Base-by-base conservation (phyloP, 805 yeast genomes). In the Saccharomycopsis oosterbeekiorum region DNA sequence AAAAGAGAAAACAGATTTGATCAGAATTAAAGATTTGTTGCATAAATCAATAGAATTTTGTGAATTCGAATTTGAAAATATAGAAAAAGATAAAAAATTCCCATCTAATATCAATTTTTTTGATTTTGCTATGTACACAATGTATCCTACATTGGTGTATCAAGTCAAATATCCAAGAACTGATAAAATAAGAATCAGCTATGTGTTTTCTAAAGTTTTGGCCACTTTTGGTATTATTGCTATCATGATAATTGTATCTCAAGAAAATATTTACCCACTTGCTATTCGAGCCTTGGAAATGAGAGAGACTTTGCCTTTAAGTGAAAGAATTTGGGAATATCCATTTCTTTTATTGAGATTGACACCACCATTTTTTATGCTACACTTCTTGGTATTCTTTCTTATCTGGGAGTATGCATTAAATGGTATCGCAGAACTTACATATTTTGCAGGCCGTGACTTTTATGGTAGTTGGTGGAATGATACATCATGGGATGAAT, bases 391-490 rank as follows among this genome's bases (percentile, higher is more conserved):
- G 61, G 85, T 83, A 0, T 94, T 92, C 74, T 92, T 88, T 70
- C 76, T 94, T 64, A 94, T 96, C 64, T 96, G 99, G 99, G 98
- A 94, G 68, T 86, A 93, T 5, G 93, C 93, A 58, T 76, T 92
- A 67, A 93, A 92, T 69, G 86, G 88, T 26, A 81, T 96, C 67
- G 98, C 97, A 0, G 99, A 94, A 71, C 75, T 93, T 43, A 85
- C 96, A 15, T 70, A 79, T 59, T 96, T 85, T 74, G 97, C 89
- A 4, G 97, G 94, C 71, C 82, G 99, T 58, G 88, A 88, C 66
- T 94, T 94, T 72, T 94, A 96, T 70, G 93, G 96, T 2, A 88
- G 90, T 54, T 96, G 99, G 99, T 94, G 99, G 99, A 89, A 92
- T 67, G 88, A 96, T 64, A 83, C 86, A 19, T 87, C 89, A 51